These are phyloP conservation scores for Trichoderma gracile DNA, from an alignment of 2,329 filamentous ascomycete genomes.

Conservation along the genomic window DNA sequence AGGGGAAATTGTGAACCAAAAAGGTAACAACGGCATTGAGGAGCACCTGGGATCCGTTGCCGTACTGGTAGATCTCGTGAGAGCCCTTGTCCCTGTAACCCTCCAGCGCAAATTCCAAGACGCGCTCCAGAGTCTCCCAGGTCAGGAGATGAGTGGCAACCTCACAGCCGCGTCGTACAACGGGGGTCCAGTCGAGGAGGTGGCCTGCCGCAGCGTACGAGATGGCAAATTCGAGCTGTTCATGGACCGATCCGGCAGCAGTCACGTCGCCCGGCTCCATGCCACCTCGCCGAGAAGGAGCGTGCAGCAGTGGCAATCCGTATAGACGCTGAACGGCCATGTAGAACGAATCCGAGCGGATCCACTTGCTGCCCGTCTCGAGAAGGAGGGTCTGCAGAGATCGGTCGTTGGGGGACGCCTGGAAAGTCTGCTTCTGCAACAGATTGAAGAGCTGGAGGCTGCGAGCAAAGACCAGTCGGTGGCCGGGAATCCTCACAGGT, in stretches of 20 bases:
- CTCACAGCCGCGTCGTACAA: slow-evolving; percentile 59
- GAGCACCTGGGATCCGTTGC: slow-evolving; percentile 55
- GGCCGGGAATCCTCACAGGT: slow-evolving; percentile 51
- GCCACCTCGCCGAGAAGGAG: slow-evolving; percentile 35
- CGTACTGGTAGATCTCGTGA: slow-evolving; percentile 51
- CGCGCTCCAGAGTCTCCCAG: slow-evolving; percentile 64
- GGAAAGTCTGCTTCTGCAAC: slow-evolving; percentile 35
- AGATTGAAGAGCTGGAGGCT: slow-evolving; percentile 42
- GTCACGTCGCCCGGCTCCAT: slow-evolving; percentile 37
- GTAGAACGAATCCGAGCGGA: slow-evolving; percentile 58
- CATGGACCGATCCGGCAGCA: slow-evolving; percentile 43
- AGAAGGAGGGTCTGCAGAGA: slow-evolving; percentile 42
- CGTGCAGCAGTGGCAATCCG: slow-evolving; percentile 51
- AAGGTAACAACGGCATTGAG: slow-evolving; percentile 59
- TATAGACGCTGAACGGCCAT: slow-evolving; percentile 60
- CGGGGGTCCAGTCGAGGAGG: slow-evolving; percentile 55
- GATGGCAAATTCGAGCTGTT: slow-evolving; percentile 57
- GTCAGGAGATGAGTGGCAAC: slow-evolving; percentile 58
- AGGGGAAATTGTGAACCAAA: slow-evolving; percentile 60
- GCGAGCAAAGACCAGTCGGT: slow-evolving; percentile 57
- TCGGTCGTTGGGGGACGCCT: slow-evolving; percentile 33
- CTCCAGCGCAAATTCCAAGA: slow-evolving; percentile 59
- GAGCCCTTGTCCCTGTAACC: slow-evolving; percentile 39
- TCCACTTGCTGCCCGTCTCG: slow-evolving; percentile 53
- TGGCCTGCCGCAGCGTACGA: slow-evolving; percentile 66